Evolutionary conservation across 2,329 filamentous ascomycete species (phyloP), one percentile per base, ranked within the genome.

Genomic region (Camillea tinctor): DNA sequence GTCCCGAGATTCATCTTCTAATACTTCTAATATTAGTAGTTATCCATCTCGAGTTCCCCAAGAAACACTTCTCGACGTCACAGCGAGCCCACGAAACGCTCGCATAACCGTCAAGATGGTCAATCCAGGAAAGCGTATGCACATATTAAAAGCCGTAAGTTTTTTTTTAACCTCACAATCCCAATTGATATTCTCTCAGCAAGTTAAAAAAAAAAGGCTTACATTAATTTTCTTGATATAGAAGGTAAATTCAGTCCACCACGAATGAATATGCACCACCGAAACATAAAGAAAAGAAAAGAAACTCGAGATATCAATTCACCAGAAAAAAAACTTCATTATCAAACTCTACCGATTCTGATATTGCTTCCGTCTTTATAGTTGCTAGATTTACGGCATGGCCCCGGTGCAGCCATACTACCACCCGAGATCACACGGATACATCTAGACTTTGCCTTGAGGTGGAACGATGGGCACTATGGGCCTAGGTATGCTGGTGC

Each of bases 401-500:
- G 94, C 60, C 88, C 91, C 26, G 95, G 94, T 59, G 93, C 95
- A 50, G 89, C 91, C 20, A 80, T 92, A 66, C 82, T 99, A 22
- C 92, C 94, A 0, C 81, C 87, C 26, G 86, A 92, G 71, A 85
- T 96, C 57, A 87, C 88, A 52, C 83, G 86, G 72, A 88, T 95
- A 79, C 87, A 91, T 73, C 76, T 95, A 77, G 85, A 91, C 69
- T 93, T 93, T 73, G 86, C 87, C 54, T 72, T 74, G 52, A 83
- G 79, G 66, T 79, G 86, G 60, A 79, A 86, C 52, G 82, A 84
- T 55, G 91, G 90, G 52, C 89, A 94, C 75, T 82, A 87, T 73
- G 91, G 91, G 53, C 83, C 90, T 60, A 87, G 85, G 91, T 93
- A 81, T 64, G 79, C 54, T 20, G 36, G 44, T 52, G 49, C 48